Conservation (phyloP, 345 rosid genomes). For the Syzygium grande region DNA sequence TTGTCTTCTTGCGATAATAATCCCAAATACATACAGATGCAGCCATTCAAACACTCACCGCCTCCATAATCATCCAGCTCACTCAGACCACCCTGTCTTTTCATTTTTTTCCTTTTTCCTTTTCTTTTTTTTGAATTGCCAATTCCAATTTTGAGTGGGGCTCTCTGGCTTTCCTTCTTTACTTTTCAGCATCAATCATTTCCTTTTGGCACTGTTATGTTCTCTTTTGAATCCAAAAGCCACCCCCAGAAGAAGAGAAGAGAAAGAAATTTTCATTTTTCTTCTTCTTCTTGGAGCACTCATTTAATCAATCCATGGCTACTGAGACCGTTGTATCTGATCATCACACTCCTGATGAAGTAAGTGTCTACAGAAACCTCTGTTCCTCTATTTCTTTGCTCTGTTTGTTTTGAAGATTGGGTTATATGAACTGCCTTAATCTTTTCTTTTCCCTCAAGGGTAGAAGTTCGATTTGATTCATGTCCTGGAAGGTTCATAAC, state of each 20-base stretch:
- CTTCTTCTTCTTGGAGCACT: background rate
- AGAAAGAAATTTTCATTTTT: background rate
- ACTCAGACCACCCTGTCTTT: slow-evolving; percentile 8
- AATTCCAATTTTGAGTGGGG: background rate
- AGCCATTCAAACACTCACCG: background rate
- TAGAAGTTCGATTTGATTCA: background rate
- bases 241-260: background rate
- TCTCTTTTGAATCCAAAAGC: slow-evolving; percentile 1
- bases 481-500: background rate
- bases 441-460: background rate
- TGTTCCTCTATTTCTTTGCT: background rate
- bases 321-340: slow-evolving; percentile 17
- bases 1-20: slow-evolving; percentile 2
- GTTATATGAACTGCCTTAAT: background rate
- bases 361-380: background rate
- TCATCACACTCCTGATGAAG: slow-evolving; percentile 12
- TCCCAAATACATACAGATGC: background rate
- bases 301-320: slow-evolving; percentile 9
- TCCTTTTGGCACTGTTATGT: background rate
- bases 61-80: slow-evolving; percentile 1
- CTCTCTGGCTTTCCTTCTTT: background rate
- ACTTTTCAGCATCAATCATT: slow-evolving; percentile 6
- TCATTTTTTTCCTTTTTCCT: background rate
- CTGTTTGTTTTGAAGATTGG: background rate
- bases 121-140: background rate